phyloP scores from a whole-genome alignment of 257 asterid genomes.

The Solanum paucissectum region DNA sequence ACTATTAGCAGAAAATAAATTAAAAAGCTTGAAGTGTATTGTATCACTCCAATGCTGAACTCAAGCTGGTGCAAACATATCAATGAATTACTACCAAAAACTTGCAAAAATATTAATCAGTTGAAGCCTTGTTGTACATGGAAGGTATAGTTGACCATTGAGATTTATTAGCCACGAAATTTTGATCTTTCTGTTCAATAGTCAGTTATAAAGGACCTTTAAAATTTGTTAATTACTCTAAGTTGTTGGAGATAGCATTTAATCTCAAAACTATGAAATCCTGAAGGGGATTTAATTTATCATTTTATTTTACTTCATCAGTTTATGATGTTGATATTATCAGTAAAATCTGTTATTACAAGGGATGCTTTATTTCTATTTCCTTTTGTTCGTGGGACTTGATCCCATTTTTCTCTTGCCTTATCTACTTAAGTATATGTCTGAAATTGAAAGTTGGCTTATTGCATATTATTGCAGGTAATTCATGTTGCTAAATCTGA shows the following conservation, averaged over 20 bases:
- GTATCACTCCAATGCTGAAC: neutral
- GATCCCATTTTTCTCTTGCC: neutral
- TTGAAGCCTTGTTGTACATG: neutral
- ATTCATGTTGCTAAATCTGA: constrained; percentile 93
- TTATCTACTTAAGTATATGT: neutral
- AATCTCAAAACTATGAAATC: neutral
- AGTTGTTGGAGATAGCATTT: neutral
- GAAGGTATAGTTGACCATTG: neutral
- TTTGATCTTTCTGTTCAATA: neutral
- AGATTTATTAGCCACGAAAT: neutral
- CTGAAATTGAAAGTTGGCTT: neutral
- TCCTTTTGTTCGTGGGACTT: neutral
- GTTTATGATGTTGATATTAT: neutral
- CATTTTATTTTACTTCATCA: neutral
- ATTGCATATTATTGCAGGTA: constrained; percentile 37
- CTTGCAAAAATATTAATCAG: neutral
- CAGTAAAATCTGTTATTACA: neutral
- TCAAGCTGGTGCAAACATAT: neutral
- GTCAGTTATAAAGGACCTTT: neutral
- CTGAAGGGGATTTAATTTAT: neutral
- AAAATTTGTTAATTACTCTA: neutral
- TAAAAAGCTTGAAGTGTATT: neutral
- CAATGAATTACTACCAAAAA: neutral
- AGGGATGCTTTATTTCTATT: neutral
- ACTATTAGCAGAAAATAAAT: neutral